phyloP scores from a whole-genome alignment of 2,329 filamentous ascomycete genomes.

The Neocatenulostroma microsporum region DNA sequence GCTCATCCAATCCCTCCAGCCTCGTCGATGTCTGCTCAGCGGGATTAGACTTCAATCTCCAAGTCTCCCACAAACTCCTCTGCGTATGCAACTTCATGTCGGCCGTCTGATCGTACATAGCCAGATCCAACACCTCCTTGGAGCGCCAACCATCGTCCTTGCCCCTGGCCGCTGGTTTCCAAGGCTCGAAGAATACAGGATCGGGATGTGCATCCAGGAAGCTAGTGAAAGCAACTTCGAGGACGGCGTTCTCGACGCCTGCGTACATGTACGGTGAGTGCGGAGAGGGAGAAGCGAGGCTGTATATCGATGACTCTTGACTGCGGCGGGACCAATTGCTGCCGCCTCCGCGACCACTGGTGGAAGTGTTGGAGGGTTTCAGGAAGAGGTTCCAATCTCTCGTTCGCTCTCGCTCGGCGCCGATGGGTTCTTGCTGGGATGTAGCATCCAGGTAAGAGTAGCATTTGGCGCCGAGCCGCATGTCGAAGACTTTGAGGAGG shows the following conservation, averaged over 20 bases:
- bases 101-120: constrained; percentile 40
- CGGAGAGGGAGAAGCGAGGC: constrained; percentile 39
- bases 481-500: constrained; percentile 55
- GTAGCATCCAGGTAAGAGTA: constrained; percentile 25
- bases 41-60: constrained; percentile 1
- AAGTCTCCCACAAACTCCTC: constrained; percentile 26
- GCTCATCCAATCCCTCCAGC: constrained; percentile 5
- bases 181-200: constrained; percentile 18
- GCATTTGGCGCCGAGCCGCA: constrained; percentile 41
- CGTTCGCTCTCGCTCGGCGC: neutral
- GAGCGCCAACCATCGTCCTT: constrained; percentile 24
- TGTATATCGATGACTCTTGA: constrained; percentile 37
- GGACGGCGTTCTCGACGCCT: constrained; percentile 40
- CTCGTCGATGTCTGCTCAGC: neutral
- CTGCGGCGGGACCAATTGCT: constrained; percentile 19
- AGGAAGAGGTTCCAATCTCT: constrained; percentile 41
- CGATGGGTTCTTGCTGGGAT: constrained; percentile 1
- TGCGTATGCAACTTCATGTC: constrained; percentile 36
- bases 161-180: constrained; percentile 4
- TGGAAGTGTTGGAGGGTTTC: constrained; percentile 25
- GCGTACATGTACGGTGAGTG: constrained; percentile 41
- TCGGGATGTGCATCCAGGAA: constrained; percentile 39
- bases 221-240: constrained; percentile 38
- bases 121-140: constrained; percentile 34
- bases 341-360: constrained; percentile 14